Percentiles rank a stretch among this genome's conserved stretches.
phyloP scores from a whole-genome alignment of 805 yeast genomes.

The Jamesozyma rosinii region DNA sequence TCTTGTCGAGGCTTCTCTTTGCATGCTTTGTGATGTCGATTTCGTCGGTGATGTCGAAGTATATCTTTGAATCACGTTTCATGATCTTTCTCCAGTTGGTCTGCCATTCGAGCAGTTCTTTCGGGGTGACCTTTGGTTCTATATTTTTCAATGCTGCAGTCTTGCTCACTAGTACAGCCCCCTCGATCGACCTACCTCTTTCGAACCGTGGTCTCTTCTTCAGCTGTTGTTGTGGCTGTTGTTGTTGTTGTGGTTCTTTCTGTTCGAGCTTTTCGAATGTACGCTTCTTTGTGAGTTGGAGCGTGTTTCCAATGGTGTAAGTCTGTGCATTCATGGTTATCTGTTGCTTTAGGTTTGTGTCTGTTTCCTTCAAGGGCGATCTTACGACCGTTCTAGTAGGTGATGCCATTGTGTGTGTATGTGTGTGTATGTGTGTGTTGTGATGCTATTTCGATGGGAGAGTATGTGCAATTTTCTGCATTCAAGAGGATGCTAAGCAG shows the following conservation, averaged over 20 bases:
- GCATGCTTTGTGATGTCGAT: conserved; percentile 13
- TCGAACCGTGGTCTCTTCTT: conserved; percentile 21
- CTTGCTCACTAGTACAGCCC: conserved; percentile 25
- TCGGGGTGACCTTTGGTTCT: conserved; percentile 22
- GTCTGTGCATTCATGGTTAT: neutral
- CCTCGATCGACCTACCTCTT: conserved; percentile 29
- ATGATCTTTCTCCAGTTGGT: conserved; percentile 54
- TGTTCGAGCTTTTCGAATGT: conserved; percentile 13
- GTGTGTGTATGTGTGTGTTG: neutral
- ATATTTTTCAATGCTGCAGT: conserved; percentile 13
- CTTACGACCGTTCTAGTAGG: conserved; percentile 13
- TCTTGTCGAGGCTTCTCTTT: conserved; percentile 22
- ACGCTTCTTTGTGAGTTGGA: conserved; percentile 17
- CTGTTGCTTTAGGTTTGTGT: conserved; percentile 20
- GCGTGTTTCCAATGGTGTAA: neutral
- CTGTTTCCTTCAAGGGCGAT: conserved; percentile 29
- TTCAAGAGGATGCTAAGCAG: too few relatives aligned
- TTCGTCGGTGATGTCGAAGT: conserved; percentile 45
- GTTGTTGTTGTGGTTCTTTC: conserved; percentile 3
- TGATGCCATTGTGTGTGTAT: conserved; percentile 8
- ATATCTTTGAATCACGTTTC: conserved; percentile 45
- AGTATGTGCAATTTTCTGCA: too few relatives aligned
- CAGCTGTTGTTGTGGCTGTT: conserved; percentile 1
- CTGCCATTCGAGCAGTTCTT: conserved; percentile 51
- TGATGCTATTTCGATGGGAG: too few relatives aligned